Percentiles rank a stretch among this genome's conserved stretches.
phyloP scores from a whole-genome alignment of 495 filamentous ascomycete genomes.

The Xylaria cubensis region DNA sequence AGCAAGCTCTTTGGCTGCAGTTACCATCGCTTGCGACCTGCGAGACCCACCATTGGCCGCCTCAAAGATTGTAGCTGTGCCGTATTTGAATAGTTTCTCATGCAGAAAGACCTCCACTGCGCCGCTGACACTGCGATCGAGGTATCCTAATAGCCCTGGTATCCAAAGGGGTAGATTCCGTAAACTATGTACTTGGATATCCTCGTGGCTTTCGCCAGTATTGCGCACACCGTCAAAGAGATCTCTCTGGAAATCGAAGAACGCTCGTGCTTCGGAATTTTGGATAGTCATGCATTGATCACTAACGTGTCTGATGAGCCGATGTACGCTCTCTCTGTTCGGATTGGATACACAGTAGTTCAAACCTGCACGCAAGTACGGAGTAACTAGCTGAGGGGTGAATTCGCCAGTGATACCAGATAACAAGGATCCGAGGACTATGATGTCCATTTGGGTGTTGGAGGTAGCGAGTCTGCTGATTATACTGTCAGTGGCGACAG shows the following conservation, averaged over 20 bases:
- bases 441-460: conserved; percentile 42
- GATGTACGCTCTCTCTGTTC: conserved; percentile 33
- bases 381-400: conserved; percentile 38
- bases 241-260: conserved; percentile 50
- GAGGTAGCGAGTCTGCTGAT: conserved; percentile 50
- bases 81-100: conserved; percentile 60
- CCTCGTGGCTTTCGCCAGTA: conserved; percentile 36
- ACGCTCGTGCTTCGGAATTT: conserved; percentile 49
- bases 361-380: conserved; percentile 46
- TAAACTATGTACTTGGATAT: conserved; percentile 45
- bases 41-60: conserved; percentile 35
- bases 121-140: conserved; percentile 60
- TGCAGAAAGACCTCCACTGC: conserved; percentile 63
- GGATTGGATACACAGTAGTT: conserved; percentile 46
- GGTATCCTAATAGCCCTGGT: conserved; percentile 70
- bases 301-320: conserved; percentile 45
- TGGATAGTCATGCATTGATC: conserved; percentile 49
- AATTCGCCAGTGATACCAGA: conserved; percentile 44
- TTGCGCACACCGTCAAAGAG: conserved; percentile 42
- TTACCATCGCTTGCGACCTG: conserved; percentile 38
- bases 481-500: conserved; percentile 49
- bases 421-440: conserved; percentile 43
- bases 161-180: conserved; percentile 67
- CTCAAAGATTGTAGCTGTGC: conserved; percentile 38
- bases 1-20: conserved; percentile 48